phyloP scores from a whole-genome alignment of 2,329 filamentous ascomycete species.

The Colletotrichum coccodes region DNA sequence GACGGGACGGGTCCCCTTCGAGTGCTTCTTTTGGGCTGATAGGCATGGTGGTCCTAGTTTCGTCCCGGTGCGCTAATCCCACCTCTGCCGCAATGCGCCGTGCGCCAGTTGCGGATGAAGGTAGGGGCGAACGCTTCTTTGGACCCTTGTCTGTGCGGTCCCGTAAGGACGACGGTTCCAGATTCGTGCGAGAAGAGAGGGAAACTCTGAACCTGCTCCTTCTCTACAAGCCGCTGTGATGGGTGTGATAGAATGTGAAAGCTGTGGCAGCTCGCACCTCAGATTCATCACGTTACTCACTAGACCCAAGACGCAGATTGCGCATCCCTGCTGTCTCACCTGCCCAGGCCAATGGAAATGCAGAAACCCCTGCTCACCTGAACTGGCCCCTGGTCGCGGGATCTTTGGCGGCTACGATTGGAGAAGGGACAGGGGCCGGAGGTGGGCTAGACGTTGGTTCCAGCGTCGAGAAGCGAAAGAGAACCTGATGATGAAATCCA shows the following conservation, averaged over 20 bases:
- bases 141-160: slow-evolving; percentile 8
- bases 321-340: slow-evolving; percentile 40
- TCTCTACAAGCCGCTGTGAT: slow-evolving; percentile 8
- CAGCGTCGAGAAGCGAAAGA: not conserved
- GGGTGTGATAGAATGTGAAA: slow-evolving; percentile 24
- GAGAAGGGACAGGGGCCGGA: slow-evolving; percentile 34
- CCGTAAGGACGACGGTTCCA: not conserved
- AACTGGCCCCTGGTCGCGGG: slow-evolving; percentile 39
- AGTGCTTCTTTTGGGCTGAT: not conserved
- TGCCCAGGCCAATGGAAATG: slow-evolving; percentile 44
- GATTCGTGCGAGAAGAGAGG: not conserved
- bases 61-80: slow-evolving; percentile 42
- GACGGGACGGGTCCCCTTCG: not conserved
- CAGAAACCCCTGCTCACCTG: slow-evolving; percentile 43
- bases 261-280: slow-evolving; percentile 38
- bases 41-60: not conserved
- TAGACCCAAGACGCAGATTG: slow-evolving; percentile 30
- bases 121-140: not conserved
- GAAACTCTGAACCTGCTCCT: not conserved
- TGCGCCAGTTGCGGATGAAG: not conserved
- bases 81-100: slow-evolving; percentile 33
- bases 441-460: not conserved
- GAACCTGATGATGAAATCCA: not conserved
- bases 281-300: slow-evolving; percentile 46
- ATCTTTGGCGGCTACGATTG: slow-evolving; percentile 47